Evolutionary conservation across 306 rosid genomes (phyloP).

Genomic region (Alnus glutinosa): DNA sequence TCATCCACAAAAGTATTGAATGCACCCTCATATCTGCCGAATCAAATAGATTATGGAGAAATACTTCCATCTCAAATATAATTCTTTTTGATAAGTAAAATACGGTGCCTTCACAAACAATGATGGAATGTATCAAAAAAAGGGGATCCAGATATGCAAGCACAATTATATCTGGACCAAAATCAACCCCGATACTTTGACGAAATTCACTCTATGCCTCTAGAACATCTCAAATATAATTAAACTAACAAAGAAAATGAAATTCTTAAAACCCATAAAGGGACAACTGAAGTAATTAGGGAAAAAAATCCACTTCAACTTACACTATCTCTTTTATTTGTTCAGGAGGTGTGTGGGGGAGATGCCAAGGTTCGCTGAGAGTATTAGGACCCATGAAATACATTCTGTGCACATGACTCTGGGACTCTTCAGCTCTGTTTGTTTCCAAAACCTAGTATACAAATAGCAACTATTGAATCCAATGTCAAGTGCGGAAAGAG

Average conservation of each 20-base stretch:
- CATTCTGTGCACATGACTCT: slow-evolving; percentile 95
- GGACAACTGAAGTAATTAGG: slow-evolving; percentile 18
- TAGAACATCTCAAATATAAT: slow-evolving; percentile 21
- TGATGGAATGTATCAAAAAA: slow-evolving; percentile 31
- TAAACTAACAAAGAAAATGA: not conserved
- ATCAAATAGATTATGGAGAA: slow-evolving; percentile 28
- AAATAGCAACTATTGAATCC: slow-evolving; percentile 19
- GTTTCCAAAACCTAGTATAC: slow-evolving; percentile 84
- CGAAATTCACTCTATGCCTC: not conserved
- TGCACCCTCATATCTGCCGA: slow-evolving; percentile 84
- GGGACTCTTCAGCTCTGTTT: slow-evolving; percentile 97
- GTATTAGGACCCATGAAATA: slow-evolving; percentile 99
- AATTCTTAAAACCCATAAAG: slow-evolving; percentile 13
- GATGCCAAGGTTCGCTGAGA: slow-evolving; percentile 95
- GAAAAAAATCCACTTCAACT: slow-evolving; percentile 35
- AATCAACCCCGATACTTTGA: not conserved
- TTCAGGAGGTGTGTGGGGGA: slow-evolving; percentile 87
- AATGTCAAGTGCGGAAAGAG: slow-evolving; percentile 7
- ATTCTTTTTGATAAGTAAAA: no score
- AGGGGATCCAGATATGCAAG: slow-evolving; percentile 2
- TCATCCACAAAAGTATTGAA: slow-evolving; percentile 90
- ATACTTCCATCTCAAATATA: slow-evolving; percentile 30
- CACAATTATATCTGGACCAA: not conserved
- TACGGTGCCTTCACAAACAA: not conserved
- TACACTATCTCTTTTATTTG: slow-evolving; percentile 94